Evolutionary conservation across 495 filamentous ascomycete genomes (phyloP).

Genomic region (Delitschia confertaspora): DNA sequence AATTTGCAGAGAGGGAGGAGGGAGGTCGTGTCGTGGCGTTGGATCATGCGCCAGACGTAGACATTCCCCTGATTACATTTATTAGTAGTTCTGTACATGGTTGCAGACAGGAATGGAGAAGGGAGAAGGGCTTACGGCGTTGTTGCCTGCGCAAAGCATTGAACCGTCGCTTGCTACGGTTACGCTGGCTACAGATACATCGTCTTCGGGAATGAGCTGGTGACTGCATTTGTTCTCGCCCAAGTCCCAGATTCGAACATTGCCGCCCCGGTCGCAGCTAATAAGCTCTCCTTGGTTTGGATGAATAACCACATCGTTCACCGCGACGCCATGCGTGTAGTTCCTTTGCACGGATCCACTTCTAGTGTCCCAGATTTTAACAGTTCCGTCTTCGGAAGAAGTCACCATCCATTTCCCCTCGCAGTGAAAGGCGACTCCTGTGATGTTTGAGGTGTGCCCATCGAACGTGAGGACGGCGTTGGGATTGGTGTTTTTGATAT

Average conservation of each 20-base stretch:
- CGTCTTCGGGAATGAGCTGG: slow-evolving; percentile 92
- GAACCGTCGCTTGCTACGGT: slow-evolving; percentile 93
- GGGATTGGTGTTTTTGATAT: slow-evolving; percentile 93
- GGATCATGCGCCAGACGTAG: slow-evolving; percentile 89
- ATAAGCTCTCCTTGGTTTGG: slow-evolving; percentile 98
- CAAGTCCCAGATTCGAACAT: slow-evolving; percentile 91
- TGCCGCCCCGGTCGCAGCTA: slow-evolving; percentile 85
- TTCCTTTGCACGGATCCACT: slow-evolving; percentile 81
- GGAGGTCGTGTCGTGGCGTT: slow-evolving; percentile 72
- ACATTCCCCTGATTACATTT: slow-evolving; percentile 70
- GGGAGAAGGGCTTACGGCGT: slow-evolving; percentile 49
- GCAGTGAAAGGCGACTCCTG: slow-evolving; percentile 93
- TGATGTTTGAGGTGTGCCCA: slow-evolving; percentile 90
- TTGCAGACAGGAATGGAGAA: background rate
- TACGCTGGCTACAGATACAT: slow-evolving; percentile 83
- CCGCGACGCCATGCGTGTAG: slow-evolving; percentile 76
- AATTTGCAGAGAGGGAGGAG: slow-evolving; percentile 89
- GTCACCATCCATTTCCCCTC: slow-evolving; percentile 99
- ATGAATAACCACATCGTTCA: slow-evolving; percentile 96
- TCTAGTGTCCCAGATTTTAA: slow-evolving; percentile 98
- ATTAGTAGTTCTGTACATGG: background rate
- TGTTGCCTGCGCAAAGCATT: slow-evolving; percentile 92
- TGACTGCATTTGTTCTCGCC: slow-evolving; percentile 96
- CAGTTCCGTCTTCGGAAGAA: slow-evolving; percentile 89
- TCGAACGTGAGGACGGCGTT: slow-evolving; percentile 87